These are phyloP conservation scores for Porogramme epimiltina DNA, from an alignment of 1,284 basidiomycete genomes.

Conservation along the genomic window DNA sequence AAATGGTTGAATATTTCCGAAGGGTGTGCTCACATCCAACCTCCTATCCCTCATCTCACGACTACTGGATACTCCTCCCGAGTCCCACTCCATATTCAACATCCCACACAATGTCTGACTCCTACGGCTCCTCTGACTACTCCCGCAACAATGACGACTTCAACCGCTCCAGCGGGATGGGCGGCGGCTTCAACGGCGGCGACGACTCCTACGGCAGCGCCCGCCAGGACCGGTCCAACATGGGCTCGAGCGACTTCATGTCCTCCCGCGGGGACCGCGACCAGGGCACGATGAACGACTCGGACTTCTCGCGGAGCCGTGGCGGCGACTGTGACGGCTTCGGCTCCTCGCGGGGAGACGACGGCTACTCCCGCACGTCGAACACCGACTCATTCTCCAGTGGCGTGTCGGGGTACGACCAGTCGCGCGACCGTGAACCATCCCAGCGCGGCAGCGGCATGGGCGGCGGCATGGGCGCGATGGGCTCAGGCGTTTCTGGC, in stretches of 20 bases:
- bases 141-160: too few species aligned
- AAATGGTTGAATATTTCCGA: too few species aligned
- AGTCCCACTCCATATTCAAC: too few species aligned
- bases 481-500: constrained; percentile 21
- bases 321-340: constrained; percentile 1
- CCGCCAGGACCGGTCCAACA: background rate
- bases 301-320: background rate
- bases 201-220: background rate
- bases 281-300: constrained; percentile 5
- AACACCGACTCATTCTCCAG: constrained; percentile 22
- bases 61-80: too few species aligned
- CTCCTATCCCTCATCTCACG: too few species aligned
- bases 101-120: too few species aligned
- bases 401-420: constrained; percentile 7
- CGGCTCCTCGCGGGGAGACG: constrained; percentile 7
- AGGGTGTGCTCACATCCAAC: too few species aligned
- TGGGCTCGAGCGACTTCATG: too few species aligned
- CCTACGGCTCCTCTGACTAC: too few species aligned
- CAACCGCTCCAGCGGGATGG: background rate
- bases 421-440: background rate
- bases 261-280: background rate
- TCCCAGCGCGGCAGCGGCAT: constrained; percentile 6
- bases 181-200: too few species aligned
- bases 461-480: constrained; percentile 22
- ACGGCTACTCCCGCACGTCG: constrained; percentile 16